Percentiles rank a stretch among this genome's conserved stretches.
Conservation (phyloP, 495 filamentous ascomycete species). For the Amniculicola lignicola region DNA sequence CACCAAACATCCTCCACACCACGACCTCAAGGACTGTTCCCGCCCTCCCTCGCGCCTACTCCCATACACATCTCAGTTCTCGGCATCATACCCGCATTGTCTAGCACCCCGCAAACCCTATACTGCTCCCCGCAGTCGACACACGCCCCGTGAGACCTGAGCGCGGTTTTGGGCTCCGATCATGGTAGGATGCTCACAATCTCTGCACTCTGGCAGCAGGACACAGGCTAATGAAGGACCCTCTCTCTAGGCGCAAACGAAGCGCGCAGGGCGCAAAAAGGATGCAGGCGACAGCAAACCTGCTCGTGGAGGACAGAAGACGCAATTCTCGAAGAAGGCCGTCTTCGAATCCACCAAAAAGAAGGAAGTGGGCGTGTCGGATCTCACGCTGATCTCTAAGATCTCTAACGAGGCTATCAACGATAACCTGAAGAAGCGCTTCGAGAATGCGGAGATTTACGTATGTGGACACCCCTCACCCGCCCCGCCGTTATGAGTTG, state of each 20-base stretch:
- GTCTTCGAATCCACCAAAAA: constrained; percentile 94
- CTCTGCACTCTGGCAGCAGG: neutral
- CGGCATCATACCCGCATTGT: neutral
- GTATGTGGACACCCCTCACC: constrained; percentile 50
- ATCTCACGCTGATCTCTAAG: constrained; percentile 95
- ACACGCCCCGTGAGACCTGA: neutral
- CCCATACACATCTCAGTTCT: too few species aligned
- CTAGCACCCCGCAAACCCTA: constrained; percentile 1
- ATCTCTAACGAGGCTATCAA: constrained; percentile 99
- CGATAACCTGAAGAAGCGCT: constrained; percentile 95
- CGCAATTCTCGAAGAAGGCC: constrained; percentile 84
- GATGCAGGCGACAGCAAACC: constrained; percentile 55
- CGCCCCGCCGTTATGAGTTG: neutral
- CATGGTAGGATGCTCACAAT: constrained; percentile 29
- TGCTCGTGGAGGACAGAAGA: constrained; percentile 47
- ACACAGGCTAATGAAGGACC: constrained; percentile 7
- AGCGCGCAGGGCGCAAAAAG: constrained; percentile 61
- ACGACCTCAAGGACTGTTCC: too few species aligned
- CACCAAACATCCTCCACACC: too few species aligned
- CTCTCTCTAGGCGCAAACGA: constrained; percentile 42
- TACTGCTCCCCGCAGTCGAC: neutral
- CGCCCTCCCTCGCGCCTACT: too few species aligned
- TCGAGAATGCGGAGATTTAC: constrained; percentile 96
- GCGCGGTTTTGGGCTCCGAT: constrained; percentile 22
- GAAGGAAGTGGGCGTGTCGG: constrained; percentile 98